Percentiles rank a stretch among this genome's conserved stretches.
Evolutionary conservation across 306 rosid genomes (phyloP).

Genomic region (Medicago ruthenica): DNA sequence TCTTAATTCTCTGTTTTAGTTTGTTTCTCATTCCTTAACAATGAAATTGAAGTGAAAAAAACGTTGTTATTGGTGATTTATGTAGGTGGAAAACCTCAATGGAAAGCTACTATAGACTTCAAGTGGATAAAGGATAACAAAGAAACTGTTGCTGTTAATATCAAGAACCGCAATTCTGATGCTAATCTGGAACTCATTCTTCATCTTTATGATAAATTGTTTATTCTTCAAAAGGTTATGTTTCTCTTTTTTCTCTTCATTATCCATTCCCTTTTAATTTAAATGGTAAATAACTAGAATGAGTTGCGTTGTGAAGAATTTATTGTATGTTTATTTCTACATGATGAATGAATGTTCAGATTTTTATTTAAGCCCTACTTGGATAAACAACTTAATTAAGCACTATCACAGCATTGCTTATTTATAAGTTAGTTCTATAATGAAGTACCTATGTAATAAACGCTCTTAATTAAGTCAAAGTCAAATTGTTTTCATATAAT

Average conservation of each 20-base stretch:
- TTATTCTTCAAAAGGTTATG: conserved; percentile 84
- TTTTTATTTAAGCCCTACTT: too few relatives aligned
- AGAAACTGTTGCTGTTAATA: conserved; percentile 76
- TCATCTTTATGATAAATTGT: conserved; percentile 71
- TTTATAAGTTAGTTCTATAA: too few relatives aligned
- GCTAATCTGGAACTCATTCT: conserved; percentile 85
- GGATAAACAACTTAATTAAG: too few relatives aligned
- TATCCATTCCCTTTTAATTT: background rate
- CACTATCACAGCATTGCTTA: too few relatives aligned
- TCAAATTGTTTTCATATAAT: too few relatives aligned
- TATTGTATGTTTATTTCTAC: too few relatives aligned
- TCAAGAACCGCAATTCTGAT: conserved; percentile 72
- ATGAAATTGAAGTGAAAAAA: background rate
- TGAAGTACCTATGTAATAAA: too few relatives aligned
- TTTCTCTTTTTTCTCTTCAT: conserved; percentile 38
- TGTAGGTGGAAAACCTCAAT: conserved; percentile 57
- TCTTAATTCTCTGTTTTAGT: background rate
- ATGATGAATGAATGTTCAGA: too few relatives aligned
- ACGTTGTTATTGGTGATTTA: background rate
- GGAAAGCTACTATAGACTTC: conserved; percentile 94
- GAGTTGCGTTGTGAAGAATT: too few relatives aligned
- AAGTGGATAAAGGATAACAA: conserved; percentile 94
- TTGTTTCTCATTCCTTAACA: background rate
- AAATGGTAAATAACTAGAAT: background rate
- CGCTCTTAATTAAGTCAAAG: too few relatives aligned